Base-by-base conservation (phyloP, 495 filamentous ascomycete genomes). In the Jackrogersella multiformis region DNA sequence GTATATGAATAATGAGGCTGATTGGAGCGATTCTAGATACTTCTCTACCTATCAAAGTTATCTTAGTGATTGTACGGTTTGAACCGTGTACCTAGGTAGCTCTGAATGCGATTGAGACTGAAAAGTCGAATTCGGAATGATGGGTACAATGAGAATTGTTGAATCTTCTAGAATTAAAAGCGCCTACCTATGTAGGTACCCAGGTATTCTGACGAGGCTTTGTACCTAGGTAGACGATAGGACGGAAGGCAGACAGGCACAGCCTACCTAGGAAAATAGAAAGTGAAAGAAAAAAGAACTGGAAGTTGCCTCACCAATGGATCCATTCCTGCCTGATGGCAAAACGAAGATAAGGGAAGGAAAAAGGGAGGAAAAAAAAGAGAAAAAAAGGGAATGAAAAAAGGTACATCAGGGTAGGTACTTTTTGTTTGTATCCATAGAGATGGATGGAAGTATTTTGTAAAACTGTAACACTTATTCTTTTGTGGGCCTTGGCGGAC, bases 231-330 rank as follows among this genome's bases (percentile, higher is more conserved):
- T n/a, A 38, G 24, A 23, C n/a, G 42, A 32, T 9, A 8, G 45
- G 35, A 24, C 35, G 44, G 30, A 48, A 60, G 21, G 45, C n/a
- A 60, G 57, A 20, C 23, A 52, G 46, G 21, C 56, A 7, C 35
- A 42, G 13, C 21, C 16, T 9, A 23, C 16, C 26, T 30, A 28
- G 26, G 28, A 49, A 28, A 49, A 32, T 20, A 1, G 21, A 28
- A 21, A 5, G 13, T 13, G 8, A 32, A n/a, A 32, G 45, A 10
- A 4, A 4, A 32, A 49, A 32, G 24, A 18, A 24, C 45, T 49
- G 6, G 26, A 49, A 58, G 59, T 63, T 68, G 65, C 54, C 65
- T 62, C 59, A 63, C 30, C 65, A 68, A 68, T 53, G 8, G 21
- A 13, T 42, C 4, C 35, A 5, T 16, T n/a, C 12, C 9, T 53